Evolutionary conservation across 768 basidiomycete species (phyloP), one percentile per base, ranked within the genome.

Genomic region (Vararia minispora): DNA sequence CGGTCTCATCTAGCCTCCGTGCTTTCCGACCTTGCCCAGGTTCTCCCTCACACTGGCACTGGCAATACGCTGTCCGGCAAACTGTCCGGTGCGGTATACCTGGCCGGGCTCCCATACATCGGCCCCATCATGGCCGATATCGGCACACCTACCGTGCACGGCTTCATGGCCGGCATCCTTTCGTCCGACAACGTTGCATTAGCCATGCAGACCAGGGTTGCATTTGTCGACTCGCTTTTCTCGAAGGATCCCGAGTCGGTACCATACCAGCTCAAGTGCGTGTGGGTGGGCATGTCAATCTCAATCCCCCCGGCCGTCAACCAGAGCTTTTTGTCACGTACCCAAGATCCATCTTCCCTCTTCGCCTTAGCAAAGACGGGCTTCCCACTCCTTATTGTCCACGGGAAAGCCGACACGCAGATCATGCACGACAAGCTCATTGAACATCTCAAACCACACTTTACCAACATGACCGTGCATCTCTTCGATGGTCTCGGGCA

Each of bases 401-500:
- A 44, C 16, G 59, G 54, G 4, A 46, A 46, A 9, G 33, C 28
- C 10, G 60, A 63, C 37, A 37, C 37, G 27, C 53, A 57, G 14
- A 44, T 58, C 9, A 44, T 41, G 5, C 51, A 52, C 17, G 42
- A 58, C 18, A 52, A 47, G n/a, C 44, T 59, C 5, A 50, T 51
- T 5, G 41, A 45, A 18, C 44, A 52, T 36, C 48, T 60, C 48
- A 41, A 46, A 38, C 51, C 53, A 10, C 48, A 58, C 41, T 63
- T 63, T 52, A 59, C 52, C 40, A 48, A 62, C 32, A 37, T 56
- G 21, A 56, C 62, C 35, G 46, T 46, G 16, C 43, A 53, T 34
- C 43, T 49, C 32, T 44, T 62, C 39, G 44, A 51, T 21, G 59
- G 54, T 22, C 57, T 57, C 17, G 49, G 57, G 16, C 63, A 65